These are phyloP conservation scores for Talaromyces rugulosus DNA, from an alignment of 2,329 filamentous ascomycete genomes.

Conservation along the genomic window DNA sequence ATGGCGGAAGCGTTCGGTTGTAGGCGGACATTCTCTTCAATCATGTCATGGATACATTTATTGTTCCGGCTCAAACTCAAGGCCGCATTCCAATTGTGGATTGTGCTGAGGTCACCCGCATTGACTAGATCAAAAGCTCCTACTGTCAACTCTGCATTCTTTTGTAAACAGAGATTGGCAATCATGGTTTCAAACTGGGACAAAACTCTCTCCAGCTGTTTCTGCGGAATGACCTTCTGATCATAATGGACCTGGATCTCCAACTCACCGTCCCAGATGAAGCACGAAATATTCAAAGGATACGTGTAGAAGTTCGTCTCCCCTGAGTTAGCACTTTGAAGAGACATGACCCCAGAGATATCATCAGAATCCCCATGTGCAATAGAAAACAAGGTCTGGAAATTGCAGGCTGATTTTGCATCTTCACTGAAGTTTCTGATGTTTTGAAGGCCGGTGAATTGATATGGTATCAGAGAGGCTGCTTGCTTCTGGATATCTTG, in stretches of 20 bases:
- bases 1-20: conserved; percentile 25
- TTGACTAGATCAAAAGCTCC: neutral
- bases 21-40: neutral
- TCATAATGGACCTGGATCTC: conserved; percentile 10
- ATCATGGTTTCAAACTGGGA: conserved; percentile 9
- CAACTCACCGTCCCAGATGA: conserved; percentile 9
- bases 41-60: conserved; percentile 10
- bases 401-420: conserved; percentile 10
- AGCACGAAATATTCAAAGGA: conserved; percentile 11
- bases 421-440: conserved; percentile 7
- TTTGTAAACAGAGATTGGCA: neutral
- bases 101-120: neutral
- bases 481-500: conserved; percentile 49
- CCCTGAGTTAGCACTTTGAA: conserved; percentile 9
- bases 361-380: conserved; percentile 12
- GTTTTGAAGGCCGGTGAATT: conserved; percentile 44
- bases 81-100: conserved; percentile 6
- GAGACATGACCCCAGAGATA: conserved; percentile 30
- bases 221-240: neutral
- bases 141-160: neutral
- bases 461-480: conserved; percentile 57
- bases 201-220: conserved; percentile 9
- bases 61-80: conserved; percentile 11
- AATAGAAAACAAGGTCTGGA: conserved; percentile 11
- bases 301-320: conserved; percentile 12